Evolutionary conservation across 2,329 filamentous ascomycete species (phyloP).

Genomic region (Aschersonia sp.): DNA sequence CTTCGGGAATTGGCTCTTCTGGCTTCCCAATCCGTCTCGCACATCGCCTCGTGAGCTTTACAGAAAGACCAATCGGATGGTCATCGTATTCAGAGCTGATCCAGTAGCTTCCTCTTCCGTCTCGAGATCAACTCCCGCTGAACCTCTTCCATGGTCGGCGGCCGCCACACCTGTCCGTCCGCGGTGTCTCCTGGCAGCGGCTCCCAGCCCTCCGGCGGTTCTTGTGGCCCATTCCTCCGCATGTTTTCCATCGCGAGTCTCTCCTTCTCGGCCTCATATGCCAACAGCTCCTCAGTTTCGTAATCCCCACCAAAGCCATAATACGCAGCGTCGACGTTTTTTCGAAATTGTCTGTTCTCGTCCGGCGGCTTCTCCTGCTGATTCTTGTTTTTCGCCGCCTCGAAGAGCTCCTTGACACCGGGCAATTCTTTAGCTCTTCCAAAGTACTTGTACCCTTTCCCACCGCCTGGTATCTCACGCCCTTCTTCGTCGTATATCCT

Average conservation of each 20-base stretch:
- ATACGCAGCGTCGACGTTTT: constrained; percentile 81
- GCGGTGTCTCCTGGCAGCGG: constrained; percentile 75
- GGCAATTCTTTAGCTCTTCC: constrained; percentile 79
- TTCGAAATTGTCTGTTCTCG: constrained; percentile 52
- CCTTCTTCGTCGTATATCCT: constrained; percentile 63
- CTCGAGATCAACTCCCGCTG: constrained; percentile 84
- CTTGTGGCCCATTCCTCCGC: constrained; percentile 37
- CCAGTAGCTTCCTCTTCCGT: constrained; percentile 66
- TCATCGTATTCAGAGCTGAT: constrained; percentile 44
- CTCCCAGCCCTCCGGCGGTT: constrained; percentile 60
- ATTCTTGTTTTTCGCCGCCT: constrained; percentile 50
- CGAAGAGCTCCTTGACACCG: constrained; percentile 92
- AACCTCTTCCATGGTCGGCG: constrained; percentile 85
- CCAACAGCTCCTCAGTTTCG: constrained; percentile 68
- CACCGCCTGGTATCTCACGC: constrained; percentile 55
- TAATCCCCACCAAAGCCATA: constrained; percentile 91
- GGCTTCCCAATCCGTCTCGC: too few relatives aligned
- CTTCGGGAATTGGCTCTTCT: too few relatives aligned
- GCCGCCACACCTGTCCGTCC: constrained; percentile 66
- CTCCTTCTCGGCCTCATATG: constrained; percentile 74
- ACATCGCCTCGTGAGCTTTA: too few relatives aligned
- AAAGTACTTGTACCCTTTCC: constrained; percentile 90
- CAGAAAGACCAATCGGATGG: too few relatives aligned
- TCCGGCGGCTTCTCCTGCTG: constrained; percentile 52
- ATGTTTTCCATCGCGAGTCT: constrained; percentile 62